These are phyloP conservation scores for Domatiomyces globalis DNA, from an alignment of 2,329 filamentous ascomycete species.

Conservation along the genomic window DNA sequence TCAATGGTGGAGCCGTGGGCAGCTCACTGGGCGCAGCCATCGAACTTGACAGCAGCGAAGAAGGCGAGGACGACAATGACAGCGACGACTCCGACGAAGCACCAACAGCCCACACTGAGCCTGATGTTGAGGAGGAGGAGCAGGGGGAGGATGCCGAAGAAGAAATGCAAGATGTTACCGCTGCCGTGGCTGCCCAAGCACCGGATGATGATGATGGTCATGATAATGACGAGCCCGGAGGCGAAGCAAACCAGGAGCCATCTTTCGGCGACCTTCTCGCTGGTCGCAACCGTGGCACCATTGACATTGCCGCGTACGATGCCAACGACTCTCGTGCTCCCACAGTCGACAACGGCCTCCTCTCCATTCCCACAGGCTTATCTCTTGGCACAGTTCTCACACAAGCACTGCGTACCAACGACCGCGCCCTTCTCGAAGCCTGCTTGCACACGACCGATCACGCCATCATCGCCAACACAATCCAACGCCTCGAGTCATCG, in stretches of 20 bases:
- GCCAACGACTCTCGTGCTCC: constrained; percentile 18
- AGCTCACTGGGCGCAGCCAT: constrained; percentile 29
- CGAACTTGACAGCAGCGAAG: constrained; percentile 34
- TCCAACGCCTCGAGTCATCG: constrained; percentile 75
- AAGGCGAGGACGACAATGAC: constrained; percentile 15
- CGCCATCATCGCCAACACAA: constrained; percentile 67
- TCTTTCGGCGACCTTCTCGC: constrained; percentile 77
- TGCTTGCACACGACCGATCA: constrained; percentile 72
- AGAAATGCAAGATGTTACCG: constrained; percentile 23
- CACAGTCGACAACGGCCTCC: constrained; percentile 33
- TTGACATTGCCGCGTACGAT: constrained; percentile 30
- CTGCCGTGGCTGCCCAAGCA: constrained; percentile 8
- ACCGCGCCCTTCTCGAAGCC: constrained; percentile 75
- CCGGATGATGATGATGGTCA: constrained; percentile 20
- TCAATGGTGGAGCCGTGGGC: constrained; percentile 24
- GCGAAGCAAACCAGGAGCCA: constrained; percentile 39
- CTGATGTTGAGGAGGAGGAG: constrained; percentile 17
- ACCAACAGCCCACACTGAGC: constrained; percentile 7
- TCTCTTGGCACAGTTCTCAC: constrained; percentile 86
- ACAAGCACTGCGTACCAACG: constrained; percentile 84
- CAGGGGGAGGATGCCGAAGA: constrained; percentile 20
- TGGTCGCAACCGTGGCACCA: constrained; percentile 35
- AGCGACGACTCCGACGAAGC: constrained; percentile 10
- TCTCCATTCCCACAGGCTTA: constrained; percentile 51
- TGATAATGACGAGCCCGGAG: constrained; percentile 21